These are phyloP conservation scores for Schoenoplectus triqueter DNA, from an alignment of 202 grass and related monocot species.

Conservation along the genomic window DNA sequence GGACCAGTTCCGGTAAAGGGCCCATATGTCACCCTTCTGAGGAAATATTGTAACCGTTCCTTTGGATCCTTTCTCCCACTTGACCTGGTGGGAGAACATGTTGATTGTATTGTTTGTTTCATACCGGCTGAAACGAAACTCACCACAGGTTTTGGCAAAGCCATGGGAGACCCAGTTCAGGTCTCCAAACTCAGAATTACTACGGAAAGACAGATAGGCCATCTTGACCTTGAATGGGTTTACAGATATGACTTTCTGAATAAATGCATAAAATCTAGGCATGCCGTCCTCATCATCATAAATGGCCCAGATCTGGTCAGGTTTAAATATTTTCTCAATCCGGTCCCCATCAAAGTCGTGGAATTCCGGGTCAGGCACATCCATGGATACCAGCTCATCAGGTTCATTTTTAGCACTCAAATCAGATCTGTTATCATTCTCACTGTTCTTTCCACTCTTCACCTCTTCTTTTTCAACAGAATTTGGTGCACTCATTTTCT, in stretches of 20 bases:
- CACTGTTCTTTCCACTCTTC: constrained; percentile 3
- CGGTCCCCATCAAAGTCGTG: constrained; percentile 86
- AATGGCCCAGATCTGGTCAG: constrained; percentile 79
- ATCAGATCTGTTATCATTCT: constrained; percentile 29
- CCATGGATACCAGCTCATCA: constrained; percentile 24
- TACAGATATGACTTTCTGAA: constrained; percentile 71
- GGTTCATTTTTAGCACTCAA: background rate
- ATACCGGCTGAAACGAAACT: constrained; percentile 64
- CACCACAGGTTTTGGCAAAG: constrained; percentile 81
- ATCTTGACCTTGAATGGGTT: constrained; percentile 71
- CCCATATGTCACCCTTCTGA: constrained; percentile 81
- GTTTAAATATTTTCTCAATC: constrained; percentile 59
- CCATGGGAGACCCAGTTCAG: constrained; percentile 76
- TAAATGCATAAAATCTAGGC: constrained; percentile 79
- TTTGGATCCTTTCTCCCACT: constrained; percentile 72
- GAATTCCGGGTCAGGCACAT: constrained; percentile 84
- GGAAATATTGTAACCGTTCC: constrained; percentile 75
- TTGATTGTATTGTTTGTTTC: constrained; percentile 67
- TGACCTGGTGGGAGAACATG: constrained; percentile 82
- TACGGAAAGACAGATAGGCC: constrained; percentile 62
- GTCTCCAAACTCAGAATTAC: constrained; percentile 64
- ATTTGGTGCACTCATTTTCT: background rate
- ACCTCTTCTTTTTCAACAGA: background rate
- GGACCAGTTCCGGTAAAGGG: constrained; percentile 77
- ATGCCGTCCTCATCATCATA: constrained; percentile 93